Evolutionary conservation across 2,329 filamentous ascomycete genomes (phyloP).

Genomic region (Colletotrichum kahawae): DNA sequence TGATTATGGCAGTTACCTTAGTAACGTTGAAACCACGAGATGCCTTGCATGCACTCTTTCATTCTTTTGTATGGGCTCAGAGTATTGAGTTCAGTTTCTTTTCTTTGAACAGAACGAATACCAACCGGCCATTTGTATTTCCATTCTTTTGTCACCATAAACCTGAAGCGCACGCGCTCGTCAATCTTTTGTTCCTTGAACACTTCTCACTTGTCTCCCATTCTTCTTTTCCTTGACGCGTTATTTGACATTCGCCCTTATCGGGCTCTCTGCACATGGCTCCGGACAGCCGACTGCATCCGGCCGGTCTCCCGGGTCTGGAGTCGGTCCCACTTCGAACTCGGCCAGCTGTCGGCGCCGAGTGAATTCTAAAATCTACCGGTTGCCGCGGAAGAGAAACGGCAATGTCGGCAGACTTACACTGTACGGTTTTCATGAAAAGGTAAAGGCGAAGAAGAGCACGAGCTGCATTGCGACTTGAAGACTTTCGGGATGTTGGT

Average conservation of each 20-base stretch:
- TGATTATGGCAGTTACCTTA: neutral
- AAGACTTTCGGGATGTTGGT: neutral
- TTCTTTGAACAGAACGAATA: neutral
- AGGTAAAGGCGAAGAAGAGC: neutral
- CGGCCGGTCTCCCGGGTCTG: neutral
- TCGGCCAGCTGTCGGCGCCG: neutral
- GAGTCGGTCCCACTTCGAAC: neutral
- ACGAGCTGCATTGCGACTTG: neutral
- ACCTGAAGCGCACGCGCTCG: neutral
- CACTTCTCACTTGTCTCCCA: neutral
- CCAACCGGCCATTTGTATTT: neutral
- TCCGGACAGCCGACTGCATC: neutral
- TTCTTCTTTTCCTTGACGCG: neutral
- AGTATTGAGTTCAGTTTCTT: accelerated
- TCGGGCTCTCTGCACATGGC: neutral
- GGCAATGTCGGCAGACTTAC: neutral
- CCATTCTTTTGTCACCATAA: neutral
- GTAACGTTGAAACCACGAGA: neutral
- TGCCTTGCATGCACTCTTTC: neutral
- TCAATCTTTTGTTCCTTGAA: neutral
- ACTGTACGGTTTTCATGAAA: neutral
- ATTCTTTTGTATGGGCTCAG: accelerated
- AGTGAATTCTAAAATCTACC: neutral
- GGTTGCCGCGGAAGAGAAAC: neutral
- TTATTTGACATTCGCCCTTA: neutral